Evolutionary conservation across 306 rosid genomes (phyloP), one percentile per base, ranked within the genome.

Genomic region (Cucurbita argyrosperma): DNA sequence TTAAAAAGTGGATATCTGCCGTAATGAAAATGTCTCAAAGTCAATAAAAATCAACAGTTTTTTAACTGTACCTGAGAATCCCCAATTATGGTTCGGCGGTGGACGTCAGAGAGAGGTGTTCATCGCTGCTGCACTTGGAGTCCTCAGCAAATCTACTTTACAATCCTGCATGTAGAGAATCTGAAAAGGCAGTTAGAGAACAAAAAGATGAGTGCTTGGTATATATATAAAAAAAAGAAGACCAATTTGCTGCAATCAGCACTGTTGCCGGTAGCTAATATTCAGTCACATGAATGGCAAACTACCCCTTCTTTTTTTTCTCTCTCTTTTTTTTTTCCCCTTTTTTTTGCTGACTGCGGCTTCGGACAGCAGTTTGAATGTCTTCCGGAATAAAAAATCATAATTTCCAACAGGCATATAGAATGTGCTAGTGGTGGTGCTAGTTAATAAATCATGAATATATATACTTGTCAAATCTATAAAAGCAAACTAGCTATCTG

Each of bases 31-130:
- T 67, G 53, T 46, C 47, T 60, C 51, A 63, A 76, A 51, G 56
- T 26, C 26, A 30, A 35, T 56, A 26, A 47, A 51, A 51, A 68
- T 37, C 42, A 66, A 45, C 39, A 40, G 63, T 40, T 68, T 67
- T 67, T 39, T 10, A 37, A 61, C 55, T 42, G 16, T 43, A 43
- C 49, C 49, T n/a, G 77, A 76, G 76, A 71, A 64, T 7, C 38
- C 71, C 69, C 76, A 67, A 73, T 53, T 75, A 77, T 83, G 80
- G 30, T 62, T 76, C 69, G 74, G 30, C 72, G 76, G 82, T 64
- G 50, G 60, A 56, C 62, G 76, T 77, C 58, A 62, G 72, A 71
- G 61, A 68, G 71, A 56, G 3, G 80, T 8, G 51, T 39, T 39
- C 53, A 66, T 66, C n/a, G 23, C 52, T 49, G 51, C 74, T 49